Base-by-base conservation (phyloP, 495 filamentous ascomycete species). In the Penicillium mononematosum region DNA sequence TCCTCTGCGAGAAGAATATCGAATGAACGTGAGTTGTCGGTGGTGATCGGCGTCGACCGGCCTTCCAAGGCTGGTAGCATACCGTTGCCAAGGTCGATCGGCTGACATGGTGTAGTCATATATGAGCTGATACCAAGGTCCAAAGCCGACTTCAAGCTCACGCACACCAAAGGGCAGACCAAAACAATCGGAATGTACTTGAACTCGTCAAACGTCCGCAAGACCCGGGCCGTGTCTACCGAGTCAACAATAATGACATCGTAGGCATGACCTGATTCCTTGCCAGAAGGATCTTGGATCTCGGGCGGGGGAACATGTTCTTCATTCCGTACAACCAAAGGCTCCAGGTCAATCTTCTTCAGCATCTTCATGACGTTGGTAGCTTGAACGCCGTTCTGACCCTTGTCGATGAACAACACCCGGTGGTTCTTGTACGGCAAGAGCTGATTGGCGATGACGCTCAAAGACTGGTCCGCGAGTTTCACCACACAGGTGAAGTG, bases 11-110 rank as follows among this genome's bases (percentile, higher is more conserved):
- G 82, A 17, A 99, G 81, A 60, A 99, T 94, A 63, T 96, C 90
- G 70, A 99, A 98, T 0, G 92, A 96, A 62, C 89, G 90, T 8
- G 92, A 96, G 65, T 96, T 92, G 67, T 97, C 93, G 1, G 92
- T 91, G 32, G 94, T 83, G 12, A 91, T 92, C 2, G 92, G 92
- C 12, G 92, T 92, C 17, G 94, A 94, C 32, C 94, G 82, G 60
- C 94, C 94, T 75, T 99, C 94, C 46, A 99, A 75, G 5, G 94
- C 94, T n/a, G 94, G 94, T 41, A 99, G 88, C 87, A 99, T 94
- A 58, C 93, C 92, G 67, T 99, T 99, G 41, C 92, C 95, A 53
- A 99, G 81, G 72, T 99, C 94, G 49, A 98, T 96, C 4, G 92
- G 84, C 59, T 92, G 81, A 72, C 94, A 99, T 34, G 94, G 94